Evolutionary conservation across 192 early-diverging fungal genomes (phyloP).

Genomic region (Umbelopsis vinacea): DNA sequence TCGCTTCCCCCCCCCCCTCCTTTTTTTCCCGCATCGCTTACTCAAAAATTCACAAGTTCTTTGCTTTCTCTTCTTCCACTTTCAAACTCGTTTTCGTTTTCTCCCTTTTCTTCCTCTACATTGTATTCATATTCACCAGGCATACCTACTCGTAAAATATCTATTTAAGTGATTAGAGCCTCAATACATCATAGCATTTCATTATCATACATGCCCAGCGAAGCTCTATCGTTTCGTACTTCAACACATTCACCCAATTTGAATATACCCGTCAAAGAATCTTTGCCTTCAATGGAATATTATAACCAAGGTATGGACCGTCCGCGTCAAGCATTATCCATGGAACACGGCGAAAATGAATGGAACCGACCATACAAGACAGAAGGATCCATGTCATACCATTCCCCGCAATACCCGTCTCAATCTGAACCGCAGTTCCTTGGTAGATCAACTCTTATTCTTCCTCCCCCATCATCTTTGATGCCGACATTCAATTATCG

Average conservation of each 20-base stretch:
- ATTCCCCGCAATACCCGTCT: background rate
- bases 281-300: background rate
- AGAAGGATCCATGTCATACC: background rate
- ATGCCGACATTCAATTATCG: background rate
- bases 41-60: background rate
- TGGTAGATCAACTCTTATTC: background rate
- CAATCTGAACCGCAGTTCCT: background rate
- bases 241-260: background rate
- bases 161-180: background rate
- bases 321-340: background rate
- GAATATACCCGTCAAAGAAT: background rate
- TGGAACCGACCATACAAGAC: background rate
- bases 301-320: background rate
- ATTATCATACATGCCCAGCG: background rate
- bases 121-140: background rate
- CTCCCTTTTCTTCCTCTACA: background rate
- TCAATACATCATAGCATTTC: background rate
- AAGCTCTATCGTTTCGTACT: background rate
- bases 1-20: background rate
- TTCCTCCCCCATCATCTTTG: slow-evolving; percentile 6
- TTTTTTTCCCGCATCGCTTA: background rate
- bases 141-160: background rate
- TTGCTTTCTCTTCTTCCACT: background rate
- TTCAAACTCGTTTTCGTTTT: background rate
- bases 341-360: background rate